phyloP scores from a whole-genome alignment of 1,139 yeast species.

The Lodderomyces metapsilosis region DNA sequence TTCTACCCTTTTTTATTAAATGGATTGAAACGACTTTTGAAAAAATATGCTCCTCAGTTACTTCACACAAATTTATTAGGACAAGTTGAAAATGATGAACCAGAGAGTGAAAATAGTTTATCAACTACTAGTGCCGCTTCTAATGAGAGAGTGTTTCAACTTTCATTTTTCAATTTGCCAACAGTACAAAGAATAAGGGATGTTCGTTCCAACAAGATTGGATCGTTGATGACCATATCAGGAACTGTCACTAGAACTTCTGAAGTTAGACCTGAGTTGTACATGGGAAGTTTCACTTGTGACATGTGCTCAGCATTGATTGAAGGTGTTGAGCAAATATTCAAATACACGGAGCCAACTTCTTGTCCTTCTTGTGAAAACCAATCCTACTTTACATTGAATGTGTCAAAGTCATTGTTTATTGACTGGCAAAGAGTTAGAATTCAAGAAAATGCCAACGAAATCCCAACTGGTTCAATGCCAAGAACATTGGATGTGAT shows the following conservation, averaged over 20 bases:
- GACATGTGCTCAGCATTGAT: constrained; percentile 83
- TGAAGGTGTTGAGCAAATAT: constrained; percentile 89
- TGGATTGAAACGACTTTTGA: constrained; percentile 73
- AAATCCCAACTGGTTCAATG: constrained; percentile 98
- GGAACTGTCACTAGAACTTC: constrained; percentile 98
- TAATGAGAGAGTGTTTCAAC: constrained; percentile 78
- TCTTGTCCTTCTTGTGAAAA: constrained; percentile 90
- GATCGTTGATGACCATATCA: constrained; percentile 77
- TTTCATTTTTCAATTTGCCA: constrained; percentile 87
- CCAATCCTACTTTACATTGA: constrained; percentile 81
- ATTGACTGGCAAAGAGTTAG: constrained; percentile 97
- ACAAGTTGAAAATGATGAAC: constrained; percentile 17
- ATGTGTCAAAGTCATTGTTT: constrained; percentile 80
- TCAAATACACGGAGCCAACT: constrained; percentile 93
- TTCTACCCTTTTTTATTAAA: constrained; percentile 80
- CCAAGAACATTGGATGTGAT: constrained; percentile 95
- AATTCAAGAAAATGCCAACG: constrained; percentile 92
- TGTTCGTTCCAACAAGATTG: constrained; percentile 84
- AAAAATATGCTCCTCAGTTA: constrained; percentile 72
- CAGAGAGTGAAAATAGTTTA: constrained; percentile 17
- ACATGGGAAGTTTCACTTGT: constrained; percentile 84
- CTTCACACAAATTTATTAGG: constrained; percentile 49
- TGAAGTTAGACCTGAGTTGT: constrained; percentile 95
- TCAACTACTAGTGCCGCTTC: constrained; percentile 31
- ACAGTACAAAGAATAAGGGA: constrained; percentile 84